Conservation (phyloP, 805 yeast species). For the Candida sithepensis region DNA sequence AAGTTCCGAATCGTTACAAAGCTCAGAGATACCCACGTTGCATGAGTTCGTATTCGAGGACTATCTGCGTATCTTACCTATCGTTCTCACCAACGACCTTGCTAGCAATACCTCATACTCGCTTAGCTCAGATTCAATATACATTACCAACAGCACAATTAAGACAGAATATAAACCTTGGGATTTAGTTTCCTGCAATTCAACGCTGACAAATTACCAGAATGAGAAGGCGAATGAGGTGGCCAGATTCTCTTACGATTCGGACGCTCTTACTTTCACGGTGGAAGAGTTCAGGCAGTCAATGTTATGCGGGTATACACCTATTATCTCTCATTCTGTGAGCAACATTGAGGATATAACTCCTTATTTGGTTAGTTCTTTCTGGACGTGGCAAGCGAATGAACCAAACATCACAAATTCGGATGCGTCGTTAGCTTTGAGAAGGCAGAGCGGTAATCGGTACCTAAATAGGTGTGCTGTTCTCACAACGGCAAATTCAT, state of each 20-base stretch:
- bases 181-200: not conserved
- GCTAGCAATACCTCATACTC: slow-evolving; percentile 30
- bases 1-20: not conserved
- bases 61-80: slow-evolving; percentile 34
- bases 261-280: slow-evolving; percentile 35
- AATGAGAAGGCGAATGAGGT: not conserved
- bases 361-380: slow-evolving; percentile 30
- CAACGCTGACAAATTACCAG: not conserved
- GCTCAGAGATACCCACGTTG: slow-evolving; percentile 26
- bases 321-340: slow-evolving; percentile 48
- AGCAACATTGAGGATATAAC: slow-evolving; percentile 28
- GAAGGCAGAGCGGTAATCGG: slow-evolving; percentile 15
- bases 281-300: slow-evolving; percentile 34
- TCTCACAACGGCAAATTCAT: slow-evolving; percentile 20
- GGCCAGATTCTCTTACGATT: slow-evolving; percentile 34
- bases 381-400: slow-evolving; percentile 75
- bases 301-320: slow-evolving; percentile 59
- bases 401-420: slow-evolving; percentile 41
- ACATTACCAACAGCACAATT: slow-evolving; percentile 9
- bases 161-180: not conserved
- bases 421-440: slow-evolving; percentile 1
- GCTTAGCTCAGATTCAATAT: slow-evolving; percentile 7
- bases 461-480: slow-evolving; percentile 39
- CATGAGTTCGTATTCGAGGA: slow-evolving; percentile 32
- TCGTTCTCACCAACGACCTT: slow-evolving; percentile 30